Evolutionary conservation across 192 early-diverging fungal species (phyloP).

Genomic region (Gonapodya prolifera): DNA sequence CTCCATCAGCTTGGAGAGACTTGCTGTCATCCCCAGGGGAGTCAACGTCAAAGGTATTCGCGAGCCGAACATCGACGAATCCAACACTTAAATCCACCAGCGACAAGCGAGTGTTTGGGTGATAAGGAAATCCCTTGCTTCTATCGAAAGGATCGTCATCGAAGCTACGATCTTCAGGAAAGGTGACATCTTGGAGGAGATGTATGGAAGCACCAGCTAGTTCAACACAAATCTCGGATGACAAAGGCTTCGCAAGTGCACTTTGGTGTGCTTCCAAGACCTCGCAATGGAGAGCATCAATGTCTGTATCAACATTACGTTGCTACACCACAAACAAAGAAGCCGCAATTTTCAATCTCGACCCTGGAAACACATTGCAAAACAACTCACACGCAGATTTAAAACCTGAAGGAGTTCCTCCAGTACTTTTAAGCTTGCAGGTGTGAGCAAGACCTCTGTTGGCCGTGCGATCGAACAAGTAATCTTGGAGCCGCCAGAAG

Average conservation of each 20-base stretch:
- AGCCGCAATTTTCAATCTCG: background rate
- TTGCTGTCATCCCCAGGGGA: background rate
- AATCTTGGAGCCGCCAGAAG: too few species aligned
- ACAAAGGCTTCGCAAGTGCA: background rate
- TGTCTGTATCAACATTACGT: slow-evolving; percentile 47
- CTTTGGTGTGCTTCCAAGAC: background rate
- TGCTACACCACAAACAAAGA: slow-evolving; percentile 24
- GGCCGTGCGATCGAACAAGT: too few species aligned
- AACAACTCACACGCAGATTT: background rate
- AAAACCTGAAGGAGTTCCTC: background rate
- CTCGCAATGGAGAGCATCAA: slow-evolving; percentile 40
- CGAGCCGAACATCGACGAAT: background rate
- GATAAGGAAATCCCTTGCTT: background rate
- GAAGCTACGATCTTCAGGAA: slow-evolving; percentile 34
- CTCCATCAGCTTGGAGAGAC: background rate
- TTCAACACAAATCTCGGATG: background rate
- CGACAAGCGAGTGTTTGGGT: background rate
- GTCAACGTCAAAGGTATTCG: background rate
- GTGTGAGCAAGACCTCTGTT: background rate
- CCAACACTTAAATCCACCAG: background rate
- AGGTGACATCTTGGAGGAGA: slow-evolving; percentile 59
- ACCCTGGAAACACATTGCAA: background rate
- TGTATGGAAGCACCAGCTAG: slow-evolving; percentile 29
- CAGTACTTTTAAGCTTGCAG: background rate
- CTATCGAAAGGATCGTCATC: background rate